Conservation (phyloP, 306 rosid genomes). For the Notholithocarpus densiflorus region DNA sequence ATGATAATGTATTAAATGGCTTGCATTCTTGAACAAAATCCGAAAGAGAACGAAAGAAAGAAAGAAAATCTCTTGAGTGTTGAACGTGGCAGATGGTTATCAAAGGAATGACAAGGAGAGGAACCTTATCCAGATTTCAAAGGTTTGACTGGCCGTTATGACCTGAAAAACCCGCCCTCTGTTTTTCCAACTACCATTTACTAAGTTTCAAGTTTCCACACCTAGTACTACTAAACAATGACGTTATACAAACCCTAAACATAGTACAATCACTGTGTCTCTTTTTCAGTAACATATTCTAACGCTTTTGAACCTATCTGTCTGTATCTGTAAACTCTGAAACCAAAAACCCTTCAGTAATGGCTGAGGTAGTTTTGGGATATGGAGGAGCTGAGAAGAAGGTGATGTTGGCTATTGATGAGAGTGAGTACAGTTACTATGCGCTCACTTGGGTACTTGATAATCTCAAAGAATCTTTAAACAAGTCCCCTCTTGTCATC, state of each 20-base stretch:
- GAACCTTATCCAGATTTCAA: background rate
- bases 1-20: no score
- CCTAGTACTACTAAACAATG: background rate
- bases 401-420: constrained; percentile 57
- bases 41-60: no score
- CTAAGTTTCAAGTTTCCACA: no score
- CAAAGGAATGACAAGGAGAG: no score
- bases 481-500: constrained; percentile 23
- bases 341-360: background rate
- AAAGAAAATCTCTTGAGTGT: no score
- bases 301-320: background rate
- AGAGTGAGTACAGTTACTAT: constrained; percentile 41
- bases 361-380: constrained; percentile 5
- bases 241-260: no score
- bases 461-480: constrained; percentile 41
- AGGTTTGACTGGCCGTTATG: constrained; percentile 29
- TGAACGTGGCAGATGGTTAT: no score
- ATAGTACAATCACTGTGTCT: no score
- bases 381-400: constrained; percentile 23
- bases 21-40: no score
- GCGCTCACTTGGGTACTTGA: constrained; percentile 50
- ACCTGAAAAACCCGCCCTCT: background rate
- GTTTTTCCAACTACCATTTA: constrained; percentile 21
- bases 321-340: background rate
- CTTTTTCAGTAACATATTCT: background rate